phyloP scores from a whole-genome alignment of 2,329 filamentous ascomycete genomes.

The Xylariaceae sp. region DNA sequence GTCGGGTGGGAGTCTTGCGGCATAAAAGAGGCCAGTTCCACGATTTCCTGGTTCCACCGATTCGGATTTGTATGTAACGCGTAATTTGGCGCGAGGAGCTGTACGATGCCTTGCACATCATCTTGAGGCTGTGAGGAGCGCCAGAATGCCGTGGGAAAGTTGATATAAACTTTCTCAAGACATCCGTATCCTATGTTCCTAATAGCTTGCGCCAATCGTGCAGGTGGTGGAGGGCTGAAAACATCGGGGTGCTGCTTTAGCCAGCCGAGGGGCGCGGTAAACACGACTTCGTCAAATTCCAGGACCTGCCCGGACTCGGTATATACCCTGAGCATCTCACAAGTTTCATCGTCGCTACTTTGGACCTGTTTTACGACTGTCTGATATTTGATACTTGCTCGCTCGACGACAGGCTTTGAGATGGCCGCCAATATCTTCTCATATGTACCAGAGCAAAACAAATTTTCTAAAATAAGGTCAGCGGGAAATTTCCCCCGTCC shows the following conservation, averaged over 20 bases:
- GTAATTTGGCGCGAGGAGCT: constrained; percentile 72
- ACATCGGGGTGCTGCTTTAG: constrained; percentile 54
- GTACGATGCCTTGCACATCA: constrained; percentile 62
- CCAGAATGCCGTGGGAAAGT: constrained; percentile 77
- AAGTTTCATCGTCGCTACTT: constrained; percentile 29
- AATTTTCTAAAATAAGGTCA: constrained; percentile 44
- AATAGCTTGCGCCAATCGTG: constrained; percentile 56
- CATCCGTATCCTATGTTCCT: constrained; percentile 64
- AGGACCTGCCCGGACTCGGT: constrained; percentile 43
- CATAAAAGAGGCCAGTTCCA: constrained; percentile 70
- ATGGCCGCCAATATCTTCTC: constrained; percentile 55
- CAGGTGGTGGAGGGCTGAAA: constrained; percentile 59
- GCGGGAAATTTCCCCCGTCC: constrained; percentile 22
- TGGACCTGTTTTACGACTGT: constrained; percentile 46
- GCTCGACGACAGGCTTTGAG: constrained; percentile 51
- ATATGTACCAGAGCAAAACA: constrained; percentile 59
- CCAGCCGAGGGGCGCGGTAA: constrained; percentile 67
- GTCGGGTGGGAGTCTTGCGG: constrained; percentile 64
- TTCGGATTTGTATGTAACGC: constrained; percentile 55
- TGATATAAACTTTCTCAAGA: constrained; percentile 68
- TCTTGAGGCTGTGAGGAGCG: constrained; percentile 38
- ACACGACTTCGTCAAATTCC: constrained; percentile 63
- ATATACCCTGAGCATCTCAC: constrained; percentile 40
- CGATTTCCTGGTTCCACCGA: constrained; percentile 69
- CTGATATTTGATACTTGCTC: constrained; percentile 51